phyloP scores from a whole-genome alignment of 2,329 filamentous ascomycete genomes.

The Lecanicillium sp. region DNA sequence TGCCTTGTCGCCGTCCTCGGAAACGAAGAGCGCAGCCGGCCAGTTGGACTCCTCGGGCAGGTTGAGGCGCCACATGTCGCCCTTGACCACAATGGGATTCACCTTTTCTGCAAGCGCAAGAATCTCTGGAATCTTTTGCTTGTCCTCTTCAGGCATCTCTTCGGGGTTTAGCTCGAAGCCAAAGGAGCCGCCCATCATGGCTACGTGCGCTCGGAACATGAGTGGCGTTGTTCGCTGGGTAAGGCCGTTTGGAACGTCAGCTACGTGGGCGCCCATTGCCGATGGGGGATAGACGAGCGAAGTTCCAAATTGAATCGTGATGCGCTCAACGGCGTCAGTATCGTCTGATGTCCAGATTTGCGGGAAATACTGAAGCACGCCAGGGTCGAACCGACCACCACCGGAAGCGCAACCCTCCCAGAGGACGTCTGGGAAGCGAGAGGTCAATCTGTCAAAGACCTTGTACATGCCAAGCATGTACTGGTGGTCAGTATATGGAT shows the following conservation, averaged over 20 bases:
- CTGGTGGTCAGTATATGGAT: slow-evolving; percentile 43
- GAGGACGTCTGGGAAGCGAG: slow-evolving; percentile 50
- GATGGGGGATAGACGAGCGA: slow-evolving; percentile 54
- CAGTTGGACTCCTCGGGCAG: slow-evolving; percentile 52
- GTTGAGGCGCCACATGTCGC: slow-evolving; percentile 51
- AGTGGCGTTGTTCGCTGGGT: slow-evolving; percentile 48
- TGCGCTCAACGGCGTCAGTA: slow-evolving; percentile 52
- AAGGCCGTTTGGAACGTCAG: slow-evolving; percentile 49
- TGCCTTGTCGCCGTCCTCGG: slow-evolving; percentile 37
- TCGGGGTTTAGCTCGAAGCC: slow-evolving; percentile 54
- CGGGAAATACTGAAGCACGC: slow-evolving; percentile 55
- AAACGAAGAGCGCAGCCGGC: slow-evolving; percentile 53
- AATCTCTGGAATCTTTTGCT: slow-evolving; percentile 41
- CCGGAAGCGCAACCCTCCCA: slow-evolving; percentile 61
- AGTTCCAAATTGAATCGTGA: slow-evolving; percentile 56
- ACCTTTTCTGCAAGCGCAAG: slow-evolving; percentile 46
- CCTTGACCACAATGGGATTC: slow-evolving; percentile 50
- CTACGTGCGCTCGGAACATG: slow-evolving; percentile 54
- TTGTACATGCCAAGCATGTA: slow-evolving; percentile 58
- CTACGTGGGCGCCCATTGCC: slow-evolving; percentile 58
- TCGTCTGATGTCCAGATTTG: slow-evolving; percentile 60
- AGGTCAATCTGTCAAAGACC: slow-evolving; percentile 52
- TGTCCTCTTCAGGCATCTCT: slow-evolving; percentile 42
- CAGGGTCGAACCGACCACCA: slow-evolving; percentile 56
- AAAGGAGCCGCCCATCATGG: slow-evolving; percentile 61